phyloP scores from a whole-genome alignment of 2,329 filamentous ascomycete genomes.

The Verticillium isaacii region DNA sequence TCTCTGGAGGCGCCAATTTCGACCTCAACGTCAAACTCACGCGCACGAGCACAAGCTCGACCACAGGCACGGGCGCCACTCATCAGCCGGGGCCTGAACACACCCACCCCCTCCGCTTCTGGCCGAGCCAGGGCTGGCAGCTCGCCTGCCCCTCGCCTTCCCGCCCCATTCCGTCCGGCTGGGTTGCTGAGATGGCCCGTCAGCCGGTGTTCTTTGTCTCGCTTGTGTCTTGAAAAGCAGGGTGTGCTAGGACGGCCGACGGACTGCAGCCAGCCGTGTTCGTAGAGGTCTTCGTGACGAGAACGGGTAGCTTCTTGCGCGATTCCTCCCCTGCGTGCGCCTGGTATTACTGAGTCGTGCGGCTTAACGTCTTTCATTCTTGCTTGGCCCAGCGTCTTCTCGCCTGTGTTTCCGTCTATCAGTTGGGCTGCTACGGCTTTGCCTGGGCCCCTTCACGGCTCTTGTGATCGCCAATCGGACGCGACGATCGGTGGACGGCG shows the following conservation, averaged over 20 bases:
- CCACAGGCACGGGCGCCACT: no score
- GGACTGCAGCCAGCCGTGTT: not conserved
- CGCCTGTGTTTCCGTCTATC: not conserved
- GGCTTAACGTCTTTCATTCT: not conserved
- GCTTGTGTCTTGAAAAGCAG: not conserved
- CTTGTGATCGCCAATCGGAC: no score
- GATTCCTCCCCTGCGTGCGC: not conserved
- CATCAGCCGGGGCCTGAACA: no score
- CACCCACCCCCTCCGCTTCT: not conserved
- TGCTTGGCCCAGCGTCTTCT: not conserved
- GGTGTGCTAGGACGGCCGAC: not conserved
- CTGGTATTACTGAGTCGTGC: not conserved
- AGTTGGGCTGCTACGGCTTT: no score
- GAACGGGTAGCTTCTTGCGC: not conserved
- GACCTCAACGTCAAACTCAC: no score
- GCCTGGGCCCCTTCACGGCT: no score
- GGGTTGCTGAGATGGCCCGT: not conserved
- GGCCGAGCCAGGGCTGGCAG: not conserved
- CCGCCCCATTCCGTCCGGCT: not conserved
- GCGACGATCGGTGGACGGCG: no score
- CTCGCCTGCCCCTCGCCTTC: not conserved
- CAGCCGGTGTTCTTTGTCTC: not conserved
- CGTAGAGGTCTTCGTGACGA: not conserved
- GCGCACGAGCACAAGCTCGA: no score
- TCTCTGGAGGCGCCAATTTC: no score